These are phyloP conservation scores for Kluyveromyces aestuarii DNA, from an alignment of 805 yeast species.

Conservation along the genomic window DNA sequence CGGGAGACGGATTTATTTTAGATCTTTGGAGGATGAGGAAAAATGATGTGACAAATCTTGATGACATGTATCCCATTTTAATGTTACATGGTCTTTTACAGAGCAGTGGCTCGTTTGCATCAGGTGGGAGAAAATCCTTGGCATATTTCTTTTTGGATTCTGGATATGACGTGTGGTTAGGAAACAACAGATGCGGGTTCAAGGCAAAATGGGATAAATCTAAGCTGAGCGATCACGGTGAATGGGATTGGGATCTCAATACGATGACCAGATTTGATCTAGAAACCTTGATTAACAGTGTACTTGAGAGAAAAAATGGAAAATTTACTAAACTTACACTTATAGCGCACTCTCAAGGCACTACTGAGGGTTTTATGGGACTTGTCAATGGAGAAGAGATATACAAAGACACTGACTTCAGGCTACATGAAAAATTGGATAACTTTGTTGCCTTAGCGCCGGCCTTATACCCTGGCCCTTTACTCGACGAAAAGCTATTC, in stretches of 20 bases:
- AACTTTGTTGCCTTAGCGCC: conserved; percentile 78
- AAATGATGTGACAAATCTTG: conserved; percentile 10
- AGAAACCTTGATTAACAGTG: conserved; percentile 59
- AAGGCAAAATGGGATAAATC: conserved; percentile 52
- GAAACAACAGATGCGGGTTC: conserved; percentile 85
- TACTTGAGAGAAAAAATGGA: conserved; percentile 32
- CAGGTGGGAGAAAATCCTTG: conserved; percentile 73
- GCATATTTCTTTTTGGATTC: conserved; percentile 45
- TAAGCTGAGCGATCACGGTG: conserved; percentile 27
- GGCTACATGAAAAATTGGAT: conserved; percentile 46
- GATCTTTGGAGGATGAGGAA: conserved; percentile 42
- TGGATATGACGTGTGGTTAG: conserved; percentile 86
- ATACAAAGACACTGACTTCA: conserved; percentile 24
- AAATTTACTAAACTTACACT: conserved; percentile 42
- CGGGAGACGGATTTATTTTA: conserved; percentile 76
- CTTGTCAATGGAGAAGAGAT: conserved; percentile 38
- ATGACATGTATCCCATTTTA: conserved; percentile 51
- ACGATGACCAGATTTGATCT: conserved; percentile 76
- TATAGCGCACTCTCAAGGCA: conserved; percentile 88
- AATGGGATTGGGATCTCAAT: conserved; percentile 93
- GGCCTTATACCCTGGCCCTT: conserved; percentile 79
- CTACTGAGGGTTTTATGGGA: conserved; percentile 73
- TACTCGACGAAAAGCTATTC: conserved; percentile 54
- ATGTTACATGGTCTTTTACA: conserved; percentile 83
- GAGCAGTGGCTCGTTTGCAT: conserved; percentile 75